Percentiles rank a stretch among this genome's conserved stretches.
Conservation (phyloP, 176 grass and related monocot species). For the Urochloa ruziziensis region DNA sequence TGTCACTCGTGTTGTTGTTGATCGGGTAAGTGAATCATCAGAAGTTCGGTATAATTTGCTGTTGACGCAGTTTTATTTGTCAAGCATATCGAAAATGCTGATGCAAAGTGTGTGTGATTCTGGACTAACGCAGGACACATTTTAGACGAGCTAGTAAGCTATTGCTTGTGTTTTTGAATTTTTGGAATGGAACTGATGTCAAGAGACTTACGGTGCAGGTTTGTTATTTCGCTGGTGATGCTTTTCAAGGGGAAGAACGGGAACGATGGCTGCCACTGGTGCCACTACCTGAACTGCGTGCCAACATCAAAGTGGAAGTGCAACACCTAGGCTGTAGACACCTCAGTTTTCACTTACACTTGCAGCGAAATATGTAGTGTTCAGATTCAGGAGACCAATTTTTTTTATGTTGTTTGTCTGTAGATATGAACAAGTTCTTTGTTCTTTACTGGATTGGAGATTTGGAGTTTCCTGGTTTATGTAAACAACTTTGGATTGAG, state of each 20-base stretch:
- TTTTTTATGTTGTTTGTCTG: conserved; percentile 53
- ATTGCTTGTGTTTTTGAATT: not conserved
- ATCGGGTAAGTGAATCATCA: conserved; percentile 53
- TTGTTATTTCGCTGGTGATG: conserved; percentile 78
- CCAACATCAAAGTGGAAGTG: conserved; percentile 94
- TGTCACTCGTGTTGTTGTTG: conserved; percentile 63
- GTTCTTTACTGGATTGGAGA: conserved; percentile 31
- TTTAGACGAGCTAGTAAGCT: not conserved
- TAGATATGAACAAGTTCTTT: conserved; percentile 45
- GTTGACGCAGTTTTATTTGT: not conserved
- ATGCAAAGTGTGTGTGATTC: not conserved
- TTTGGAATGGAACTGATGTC: conserved; percentile 13
- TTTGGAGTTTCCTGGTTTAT: not conserved
- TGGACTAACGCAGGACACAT: not conserved
- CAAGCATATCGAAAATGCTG: not conserved
- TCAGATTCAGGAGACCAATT: conserved; percentile 21
- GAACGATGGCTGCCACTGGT: conserved; percentile 89
- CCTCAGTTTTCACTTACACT: conserved; percentile 6
- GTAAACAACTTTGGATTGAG: conserved; percentile 23
- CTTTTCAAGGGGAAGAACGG: conserved; percentile 90
- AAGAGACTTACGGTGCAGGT: conserved; percentile 37
- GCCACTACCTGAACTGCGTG: conserved; percentile 92
- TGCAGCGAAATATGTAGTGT: conserved; percentile 13
- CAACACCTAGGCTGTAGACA: conserved; percentile 45
- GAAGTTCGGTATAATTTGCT: conserved; percentile 6